Evolutionary conservation across 768 basidiomycete genomes (phyloP).

Genomic region (Termitomyces sp.): DNA sequence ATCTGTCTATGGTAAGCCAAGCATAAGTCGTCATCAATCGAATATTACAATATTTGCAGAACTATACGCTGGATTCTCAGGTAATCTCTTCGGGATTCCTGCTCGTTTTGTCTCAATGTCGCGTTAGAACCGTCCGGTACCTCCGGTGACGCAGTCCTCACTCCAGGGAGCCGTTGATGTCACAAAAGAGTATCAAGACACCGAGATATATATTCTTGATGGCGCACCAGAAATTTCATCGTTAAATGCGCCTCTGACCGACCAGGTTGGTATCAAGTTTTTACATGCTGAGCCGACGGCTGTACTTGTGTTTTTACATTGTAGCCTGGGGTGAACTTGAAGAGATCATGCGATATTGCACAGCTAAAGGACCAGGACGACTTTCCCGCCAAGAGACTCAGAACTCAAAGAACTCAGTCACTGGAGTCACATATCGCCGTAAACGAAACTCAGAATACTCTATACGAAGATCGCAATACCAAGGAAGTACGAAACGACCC

Average conservation of each 20-base stretch:
- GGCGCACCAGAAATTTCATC: not conserved
- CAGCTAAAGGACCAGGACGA: not conserved
- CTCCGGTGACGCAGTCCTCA: not conserved
- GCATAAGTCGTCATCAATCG: not conserved
- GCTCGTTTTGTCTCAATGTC: not conserved
- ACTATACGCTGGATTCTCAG: not conserved
- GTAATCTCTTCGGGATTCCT: not conserved
- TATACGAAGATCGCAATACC: not conserved
- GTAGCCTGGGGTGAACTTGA: not conserved
- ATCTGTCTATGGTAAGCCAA: not conserved
- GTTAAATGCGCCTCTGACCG: not conserved
- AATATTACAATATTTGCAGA: not conserved
- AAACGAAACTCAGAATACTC: not conserved
- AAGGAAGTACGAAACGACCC: not conserved
- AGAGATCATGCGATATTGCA: not conserved
- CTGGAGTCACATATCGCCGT: not conserved
- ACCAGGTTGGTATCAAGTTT: not conserved
- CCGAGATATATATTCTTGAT: not conserved
- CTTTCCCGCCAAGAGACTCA: not conserved
- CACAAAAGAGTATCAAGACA: not conserved
- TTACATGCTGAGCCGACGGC: not conserved
- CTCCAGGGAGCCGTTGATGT: not conserved
- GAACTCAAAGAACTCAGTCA: not conserved
- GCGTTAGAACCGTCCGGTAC: not conserved
- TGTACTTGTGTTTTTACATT: not conserved